Evolutionary conservation across 176 grass and related monocot species (phyloP).

Genomic region (Ensete ventricosum): DNA sequence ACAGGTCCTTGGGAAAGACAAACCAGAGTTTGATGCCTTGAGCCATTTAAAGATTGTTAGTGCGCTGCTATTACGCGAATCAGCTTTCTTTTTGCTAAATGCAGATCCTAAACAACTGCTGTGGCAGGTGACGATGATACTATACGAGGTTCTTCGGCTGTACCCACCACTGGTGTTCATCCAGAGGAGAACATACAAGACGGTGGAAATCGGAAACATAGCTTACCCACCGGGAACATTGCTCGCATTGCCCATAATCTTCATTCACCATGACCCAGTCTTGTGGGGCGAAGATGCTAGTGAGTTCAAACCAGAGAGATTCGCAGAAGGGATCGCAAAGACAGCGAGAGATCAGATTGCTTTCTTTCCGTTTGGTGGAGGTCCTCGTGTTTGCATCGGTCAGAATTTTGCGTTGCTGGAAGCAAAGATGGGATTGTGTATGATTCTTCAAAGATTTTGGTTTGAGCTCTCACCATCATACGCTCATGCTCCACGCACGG

Average conservation of each 20-base stretch:
- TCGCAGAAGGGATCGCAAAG: conserved; percentile 7
- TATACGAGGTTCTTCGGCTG: conserved; percentile 14
- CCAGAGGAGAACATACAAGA: background rate
- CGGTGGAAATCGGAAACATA: background rate
- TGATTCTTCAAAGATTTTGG: conserved; percentile 1
- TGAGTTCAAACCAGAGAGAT: conserved; percentile 10
- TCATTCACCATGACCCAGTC: conserved; percentile 7
- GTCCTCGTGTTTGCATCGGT: conserved; percentile 6
- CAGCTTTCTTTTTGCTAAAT: no score
- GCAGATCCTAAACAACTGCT: background rate
- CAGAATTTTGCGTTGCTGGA: conserved; percentile 9
- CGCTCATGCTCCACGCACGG: background rate
- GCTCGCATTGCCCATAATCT: background rate
- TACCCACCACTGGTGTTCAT: background rate
- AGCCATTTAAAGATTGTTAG: background rate
- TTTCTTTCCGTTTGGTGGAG: conserved; percentile 10
- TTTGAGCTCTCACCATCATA: conserved; percentile 12
- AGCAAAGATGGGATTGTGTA: conserved; percentile 2
- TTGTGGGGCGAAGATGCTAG: conserved; percentile 10
- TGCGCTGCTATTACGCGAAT: background rate
- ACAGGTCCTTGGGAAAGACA: conserved; percentile 8
- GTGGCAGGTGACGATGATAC: conserved; percentile 14
- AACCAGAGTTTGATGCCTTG: conserved; percentile 1
- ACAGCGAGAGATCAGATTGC: background rate
- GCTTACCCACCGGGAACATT: background rate